These are phyloP conservation scores for Purpureocillium lavendulum DNA, from an alignment of 2,329 filamentous ascomycete genomes.

Conservation along the genomic window DNA sequence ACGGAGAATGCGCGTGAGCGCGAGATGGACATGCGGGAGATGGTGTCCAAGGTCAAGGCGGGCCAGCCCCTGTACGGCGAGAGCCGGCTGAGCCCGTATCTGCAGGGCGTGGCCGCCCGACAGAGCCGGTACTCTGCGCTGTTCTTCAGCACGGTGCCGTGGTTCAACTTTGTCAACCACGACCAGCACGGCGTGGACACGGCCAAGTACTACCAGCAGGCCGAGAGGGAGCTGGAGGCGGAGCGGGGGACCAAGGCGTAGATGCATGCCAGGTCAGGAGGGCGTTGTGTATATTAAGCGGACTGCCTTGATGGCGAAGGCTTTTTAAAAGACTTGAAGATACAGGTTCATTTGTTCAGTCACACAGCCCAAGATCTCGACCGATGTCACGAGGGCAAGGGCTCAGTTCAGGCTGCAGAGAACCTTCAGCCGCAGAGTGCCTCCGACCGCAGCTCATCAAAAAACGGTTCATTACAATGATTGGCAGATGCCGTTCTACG, in stretches of 20 bases:
- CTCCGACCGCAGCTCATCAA: no score
- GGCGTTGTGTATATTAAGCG: slow-evolving; percentile 18
- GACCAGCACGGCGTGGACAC: slow-evolving; percentile 93
- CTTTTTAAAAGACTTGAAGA: neutral
- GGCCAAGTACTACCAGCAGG: slow-evolving; percentile 95
- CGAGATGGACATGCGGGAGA: slow-evolving; percentile 95
- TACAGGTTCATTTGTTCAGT: neutral
- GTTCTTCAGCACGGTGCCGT: slow-evolving; percentile 78
- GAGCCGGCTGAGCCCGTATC: slow-evolving; percentile 69
- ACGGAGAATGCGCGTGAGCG: slow-evolving; percentile 86
- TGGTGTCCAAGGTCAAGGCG: slow-evolving; percentile 92
- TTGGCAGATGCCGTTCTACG: no score
- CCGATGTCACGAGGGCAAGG: no score
- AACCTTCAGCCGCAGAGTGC: no score
- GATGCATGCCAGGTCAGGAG: slow-evolving; percentile 1
- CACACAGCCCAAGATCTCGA: no score
- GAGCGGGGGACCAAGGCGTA: slow-evolving; percentile 34
- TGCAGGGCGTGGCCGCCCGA: slow-evolving; percentile 86
- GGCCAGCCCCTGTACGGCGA: slow-evolving; percentile 85
- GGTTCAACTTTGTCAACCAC: slow-evolving; percentile 99
- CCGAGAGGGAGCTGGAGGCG: slow-evolving; percentile 84
- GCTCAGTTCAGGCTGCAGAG: no score
- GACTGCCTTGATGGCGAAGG: slow-evolving; percentile 10
- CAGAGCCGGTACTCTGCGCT: slow-evolving; percentile 88
- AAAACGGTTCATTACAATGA: no score